Percentiles rank a stretch among this genome's conserved stretches.
phyloP scores from a whole-genome alignment of 768 basidiomycete species.

The Inosperma sp. region DNA sequence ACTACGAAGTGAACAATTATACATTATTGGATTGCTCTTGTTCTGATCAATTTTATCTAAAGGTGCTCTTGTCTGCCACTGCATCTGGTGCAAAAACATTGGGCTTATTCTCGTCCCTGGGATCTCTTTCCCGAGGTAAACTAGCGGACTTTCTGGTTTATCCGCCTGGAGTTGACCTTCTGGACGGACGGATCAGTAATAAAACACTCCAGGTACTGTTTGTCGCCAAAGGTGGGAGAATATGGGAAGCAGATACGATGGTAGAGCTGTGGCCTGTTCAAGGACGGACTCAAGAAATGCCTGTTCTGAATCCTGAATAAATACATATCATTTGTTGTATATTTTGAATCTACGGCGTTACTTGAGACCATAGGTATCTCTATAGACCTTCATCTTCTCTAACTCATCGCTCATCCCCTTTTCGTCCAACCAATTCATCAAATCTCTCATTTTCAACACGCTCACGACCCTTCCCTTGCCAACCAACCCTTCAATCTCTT shows the following conservation, averaged over 20 bases:
- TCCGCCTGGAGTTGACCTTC: slow-evolving; percentile 53
- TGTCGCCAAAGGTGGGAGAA: slow-evolving; percentile 62
- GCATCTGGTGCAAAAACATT: slow-evolving; percentile 60
- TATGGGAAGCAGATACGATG: slow-evolving; percentile 67
- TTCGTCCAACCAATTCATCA: slow-evolving; percentile 78
- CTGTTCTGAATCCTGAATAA: slow-evolving; percentile 54
- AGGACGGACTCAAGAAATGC: slow-evolving; percentile 49
- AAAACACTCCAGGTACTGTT: slow-evolving; percentile 48
- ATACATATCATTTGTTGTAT: background rate
- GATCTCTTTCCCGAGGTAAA: slow-evolving; percentile 59
- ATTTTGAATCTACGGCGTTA: background rate
- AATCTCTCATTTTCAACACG: slow-evolving; percentile 79
- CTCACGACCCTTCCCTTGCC: slow-evolving; percentile 70
- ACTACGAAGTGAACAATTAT: slow-evolving; percentile 52
- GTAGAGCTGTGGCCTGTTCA: slow-evolving; percentile 68
- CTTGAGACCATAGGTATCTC: slow-evolving; percentile 66
- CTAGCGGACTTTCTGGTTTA: slow-evolving; percentile 71
- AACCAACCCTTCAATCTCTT: slow-evolving; percentile 73
- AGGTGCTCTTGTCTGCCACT: slow-evolving; percentile 70
- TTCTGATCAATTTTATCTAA: background rate
- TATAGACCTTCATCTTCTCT: slow-evolving; percentile 70
- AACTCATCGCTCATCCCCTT: slow-evolving; percentile 62
- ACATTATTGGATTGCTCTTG: background rate
- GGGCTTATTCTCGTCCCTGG: slow-evolving; percentile 57
- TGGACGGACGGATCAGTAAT: slow-evolving; percentile 46